A percentile compares a stretch with the other conserved stretches of the same genome.
phyloP scores from a whole-genome alignment of 768 basidiomycete species.

The Chalciporus sphaerocephalus region DNA sequence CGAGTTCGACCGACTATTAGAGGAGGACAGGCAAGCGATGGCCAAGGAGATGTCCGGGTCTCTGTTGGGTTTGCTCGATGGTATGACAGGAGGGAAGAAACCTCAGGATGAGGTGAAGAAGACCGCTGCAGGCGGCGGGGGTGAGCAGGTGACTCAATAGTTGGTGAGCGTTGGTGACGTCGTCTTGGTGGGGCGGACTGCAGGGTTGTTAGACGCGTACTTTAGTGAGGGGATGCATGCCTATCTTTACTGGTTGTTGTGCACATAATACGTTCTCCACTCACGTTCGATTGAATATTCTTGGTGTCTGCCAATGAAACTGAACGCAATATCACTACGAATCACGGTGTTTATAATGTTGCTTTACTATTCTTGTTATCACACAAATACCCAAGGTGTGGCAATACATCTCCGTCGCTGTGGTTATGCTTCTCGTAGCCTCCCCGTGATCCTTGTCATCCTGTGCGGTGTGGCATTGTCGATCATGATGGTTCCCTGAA shows the following conservation, averaged over 20 bases:
- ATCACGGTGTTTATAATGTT: no score
- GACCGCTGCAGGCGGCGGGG: constrained; percentile 12
- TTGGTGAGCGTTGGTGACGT: neutral
- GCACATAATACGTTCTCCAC: neutral
- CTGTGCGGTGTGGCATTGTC: no score
- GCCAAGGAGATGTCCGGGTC: constrained; percentile 45
- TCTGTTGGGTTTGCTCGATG: constrained; percentile 32
- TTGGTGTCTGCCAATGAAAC: no score
- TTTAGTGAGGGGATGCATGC: neutral
- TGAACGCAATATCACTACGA: no score
- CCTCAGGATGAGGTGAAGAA: constrained; percentile 3
- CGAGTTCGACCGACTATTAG: constrained; percentile 46
- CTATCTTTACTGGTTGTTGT: neutral
- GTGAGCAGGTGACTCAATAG: constrained; percentile 7
- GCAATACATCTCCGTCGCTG: no score
- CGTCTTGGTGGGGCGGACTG: neutral
- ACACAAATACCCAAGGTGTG: no score
- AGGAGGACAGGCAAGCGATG: constrained; percentile 49
- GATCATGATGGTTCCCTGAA: no score
- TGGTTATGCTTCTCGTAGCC: no score
- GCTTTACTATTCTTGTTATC: no score
- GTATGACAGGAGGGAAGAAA: constrained; percentile 24
- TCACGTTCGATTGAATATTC: neutral
- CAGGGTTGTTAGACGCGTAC: neutral
- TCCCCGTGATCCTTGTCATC: no score